A percentile compares a stretch with the other conserved stretches of the same genome.
Evolutionary conservation across 148 eudicot species (phyloP).

Genomic region (Persicaria tinctoria): DNA sequence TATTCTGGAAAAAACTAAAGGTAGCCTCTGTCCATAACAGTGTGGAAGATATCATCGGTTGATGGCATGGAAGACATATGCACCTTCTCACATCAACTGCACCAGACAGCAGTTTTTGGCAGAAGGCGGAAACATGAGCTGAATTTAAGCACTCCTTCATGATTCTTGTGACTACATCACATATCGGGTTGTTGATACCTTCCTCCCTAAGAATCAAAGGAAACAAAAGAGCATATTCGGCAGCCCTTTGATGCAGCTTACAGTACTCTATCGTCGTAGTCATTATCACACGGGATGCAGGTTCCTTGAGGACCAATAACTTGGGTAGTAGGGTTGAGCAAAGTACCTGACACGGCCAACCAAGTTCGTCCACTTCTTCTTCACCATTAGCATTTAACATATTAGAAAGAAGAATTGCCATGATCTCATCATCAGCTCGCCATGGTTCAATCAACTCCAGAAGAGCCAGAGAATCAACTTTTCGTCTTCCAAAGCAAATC

Average conservation of each 20-base stretch:
- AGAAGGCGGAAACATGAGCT: constrained; percentile 47
- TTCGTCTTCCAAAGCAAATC: constrained; percentile 21
- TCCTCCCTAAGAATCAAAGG: constrained; percentile 32
- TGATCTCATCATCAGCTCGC: constrained; percentile 44
- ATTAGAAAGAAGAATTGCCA: constrained; percentile 30
- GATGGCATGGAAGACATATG: constrained; percentile 43
- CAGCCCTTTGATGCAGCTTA: constrained; percentile 43
- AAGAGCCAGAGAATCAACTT: constrained; percentile 22
- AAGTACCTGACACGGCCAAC: constrained; percentile 40
- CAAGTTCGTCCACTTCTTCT: constrained; percentile 24
- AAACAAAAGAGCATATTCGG: constrained; percentile 36
- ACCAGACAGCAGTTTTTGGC: constrained; percentile 41
- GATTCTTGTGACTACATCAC: constrained; percentile 38
- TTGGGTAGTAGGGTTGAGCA: constrained; percentile 48
- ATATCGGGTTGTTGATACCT: constrained; percentile 36
- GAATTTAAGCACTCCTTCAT: constrained; percentile 47
- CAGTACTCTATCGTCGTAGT: constrained; percentile 36
- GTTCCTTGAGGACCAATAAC: constrained; percentile 33
- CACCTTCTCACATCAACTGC: constrained; percentile 22
- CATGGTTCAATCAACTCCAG: constrained; percentile 44
- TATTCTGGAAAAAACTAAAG: constrained; percentile 38
- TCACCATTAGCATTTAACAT: constrained; percentile 18
- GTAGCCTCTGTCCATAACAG: constrained; percentile 45
- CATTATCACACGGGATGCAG: constrained; percentile 42
- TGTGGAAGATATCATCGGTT: constrained; percentile 24